Base-by-base conservation (phyloP, 805 yeast species). In the Kodamaea kakaduensis region DNA sequence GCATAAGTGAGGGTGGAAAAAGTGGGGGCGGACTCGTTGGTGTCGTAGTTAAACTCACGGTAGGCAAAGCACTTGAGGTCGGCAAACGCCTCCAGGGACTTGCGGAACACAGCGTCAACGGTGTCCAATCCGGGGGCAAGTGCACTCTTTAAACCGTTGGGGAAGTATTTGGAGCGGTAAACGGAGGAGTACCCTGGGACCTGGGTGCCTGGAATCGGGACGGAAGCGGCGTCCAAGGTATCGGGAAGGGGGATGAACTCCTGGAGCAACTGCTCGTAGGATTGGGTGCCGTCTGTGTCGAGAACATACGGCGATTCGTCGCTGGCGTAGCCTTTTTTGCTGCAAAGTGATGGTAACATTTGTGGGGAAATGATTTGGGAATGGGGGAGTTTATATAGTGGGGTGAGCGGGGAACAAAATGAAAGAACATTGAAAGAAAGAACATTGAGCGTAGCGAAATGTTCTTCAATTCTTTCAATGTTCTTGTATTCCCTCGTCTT, bases 131-230 rank as follows among this genome's bases (percentile, higher is more conserved):
- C 43, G 29, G 49, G 41, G 41, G 46, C 15, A 43, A 54, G 14
- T 31, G 41, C 23, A 42, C 27, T 41, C 43, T 51, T 65, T 46
- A 56, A 31, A 14, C 40, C 43, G n/a, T 41, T 36, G 9, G 54
- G 53, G 14, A 45, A 44, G 13, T 55, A 53, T 10, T 33, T 35
- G 43, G 56, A 61, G 28, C 68, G 46, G 47, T 58, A 64, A 25
- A 62, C 50, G 3, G 52, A 44, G 2, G 64, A 56, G 38, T 28
- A 51, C 1, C 64, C 68, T 1, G 45, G 45, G 24, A 37, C 42
- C 10, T 37, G 46, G 12, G 42, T 33, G 8, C 49, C 53, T 2
- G 52, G 46, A 3, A 54, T 32, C 2, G 50, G 42, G 6, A 38
- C 41, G 6, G 44, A 38, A 6, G 21, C 10, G 5, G 36, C 19